Percentiles rank a stretch among this genome's conserved stretches.
phyloP scores from a whole-genome alignment of 1,284 basidiomycete genomes.

The Austroboletus niveus region DNA sequence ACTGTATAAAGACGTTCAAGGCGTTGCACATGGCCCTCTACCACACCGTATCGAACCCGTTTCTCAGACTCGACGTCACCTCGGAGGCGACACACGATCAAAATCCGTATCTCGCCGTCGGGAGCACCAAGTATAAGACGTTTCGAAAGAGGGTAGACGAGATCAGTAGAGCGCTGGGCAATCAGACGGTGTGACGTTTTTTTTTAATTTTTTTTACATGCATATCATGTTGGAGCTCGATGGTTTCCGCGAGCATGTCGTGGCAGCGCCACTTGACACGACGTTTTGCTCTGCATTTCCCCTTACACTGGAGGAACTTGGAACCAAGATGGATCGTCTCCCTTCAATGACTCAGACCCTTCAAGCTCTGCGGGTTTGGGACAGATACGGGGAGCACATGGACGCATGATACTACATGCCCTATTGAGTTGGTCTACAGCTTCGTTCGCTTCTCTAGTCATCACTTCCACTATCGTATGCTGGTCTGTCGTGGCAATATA shows the following conservation, averaged over 20 bases:
- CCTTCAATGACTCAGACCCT: conserved; percentile 77
- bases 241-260: conserved; percentile 22
- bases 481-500: conserved; percentile 75
- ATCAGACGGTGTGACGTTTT: not conserved
- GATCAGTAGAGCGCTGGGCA: conserved; percentile 55
- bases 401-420: conserved; percentile 31
- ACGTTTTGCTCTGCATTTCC: conserved; percentile 9
- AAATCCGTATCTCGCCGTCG: conserved; percentile 53
- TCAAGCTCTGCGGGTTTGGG: conserved; percentile 62
- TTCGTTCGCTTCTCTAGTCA: conserved; percentile 75
- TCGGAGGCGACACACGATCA: conserved; percentile 51
- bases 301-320: conserved; percentile 10
- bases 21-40: conserved; percentile 81
- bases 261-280: conserved; percentile 24
- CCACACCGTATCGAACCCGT: conserved; percentile 73
- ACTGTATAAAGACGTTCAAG: conserved; percentile 61
- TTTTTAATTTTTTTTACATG: too few relatives aligned
- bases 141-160: conserved; percentile 72
- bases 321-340: conserved; percentile 60
- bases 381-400: conserved; percentile 89
- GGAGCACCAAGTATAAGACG: conserved; percentile 64
- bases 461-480: conserved; percentile 71
- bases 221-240: conserved; percentile 5
- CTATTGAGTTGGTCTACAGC: conserved; percentile 50
- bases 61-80: conserved; percentile 58